Percentiles rank a stretch among this genome's conserved stretches.
Evolutionary conservation across 371 early-diverging fungal species (phyloP).

Genomic region (Mortierella sp.): DNA sequence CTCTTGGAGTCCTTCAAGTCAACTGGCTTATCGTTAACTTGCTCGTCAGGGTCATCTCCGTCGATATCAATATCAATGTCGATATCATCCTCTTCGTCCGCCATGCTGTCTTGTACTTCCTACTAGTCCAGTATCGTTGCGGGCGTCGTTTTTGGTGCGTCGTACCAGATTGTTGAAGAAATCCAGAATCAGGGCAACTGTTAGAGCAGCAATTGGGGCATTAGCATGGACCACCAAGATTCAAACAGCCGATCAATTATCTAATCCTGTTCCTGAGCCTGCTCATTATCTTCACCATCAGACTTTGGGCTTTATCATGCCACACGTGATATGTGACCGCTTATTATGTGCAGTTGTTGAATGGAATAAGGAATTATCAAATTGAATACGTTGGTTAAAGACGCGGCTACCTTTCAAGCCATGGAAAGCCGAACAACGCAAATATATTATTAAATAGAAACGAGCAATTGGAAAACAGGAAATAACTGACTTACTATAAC

Average conservation of each 20-base stretch:
- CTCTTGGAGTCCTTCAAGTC: neutral
- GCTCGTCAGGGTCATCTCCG: slow-evolving; percentile 37
- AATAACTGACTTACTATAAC: neutral
- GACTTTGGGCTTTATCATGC: no score
- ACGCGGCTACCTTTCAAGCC: neutral
- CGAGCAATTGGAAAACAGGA: neutral
- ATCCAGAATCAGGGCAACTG: neutral
- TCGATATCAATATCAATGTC: slow-evolving; percentile 55
- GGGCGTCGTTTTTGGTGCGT: neutral
- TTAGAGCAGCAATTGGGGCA: neutral
- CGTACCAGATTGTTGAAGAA: neutral
- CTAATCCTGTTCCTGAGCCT: neutral
- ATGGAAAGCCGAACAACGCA: neutral
- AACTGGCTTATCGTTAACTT: neutral
- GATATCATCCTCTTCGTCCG: slow-evolving; percentile 49
- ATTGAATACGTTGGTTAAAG: neutral
- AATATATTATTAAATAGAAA: neutral
- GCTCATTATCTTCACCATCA: neutral
- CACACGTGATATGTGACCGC: neutral
- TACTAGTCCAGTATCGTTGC: neutral
- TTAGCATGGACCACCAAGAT: neutral
- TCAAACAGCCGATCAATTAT: neutral
- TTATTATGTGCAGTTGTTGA: neutral
- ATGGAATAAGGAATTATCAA: no score
- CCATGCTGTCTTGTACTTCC: slow-evolving; percentile 18